phyloP scores from a whole-genome alignment of 495 filamentous ascomycete species.

The Aspergillus bertholletiae region DNA sequence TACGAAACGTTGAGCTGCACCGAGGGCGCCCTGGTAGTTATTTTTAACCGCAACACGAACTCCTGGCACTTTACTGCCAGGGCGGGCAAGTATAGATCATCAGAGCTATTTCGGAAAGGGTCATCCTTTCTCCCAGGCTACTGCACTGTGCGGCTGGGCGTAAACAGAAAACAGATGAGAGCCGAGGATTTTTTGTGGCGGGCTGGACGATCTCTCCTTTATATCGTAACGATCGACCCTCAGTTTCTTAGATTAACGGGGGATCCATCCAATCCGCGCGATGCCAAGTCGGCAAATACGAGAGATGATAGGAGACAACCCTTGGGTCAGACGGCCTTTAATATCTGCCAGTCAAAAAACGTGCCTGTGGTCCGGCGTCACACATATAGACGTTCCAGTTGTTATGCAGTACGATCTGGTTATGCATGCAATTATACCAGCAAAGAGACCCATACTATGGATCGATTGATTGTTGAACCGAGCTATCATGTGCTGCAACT shows the following conservation, averaged over 20 bases:
- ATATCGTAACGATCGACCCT: constrained; percentile 1
- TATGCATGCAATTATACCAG: too few species aligned
- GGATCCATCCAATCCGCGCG: not conserved
- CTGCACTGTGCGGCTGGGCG: too few species aligned
- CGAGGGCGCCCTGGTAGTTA: not conserved
- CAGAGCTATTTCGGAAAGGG: not conserved
- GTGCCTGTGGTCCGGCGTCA: too few species aligned
- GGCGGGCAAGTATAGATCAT: not conserved
- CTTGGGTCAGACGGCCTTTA: not conserved
- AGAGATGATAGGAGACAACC: not conserved
- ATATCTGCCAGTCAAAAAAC: not conserved
- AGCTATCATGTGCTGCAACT: too few species aligned
- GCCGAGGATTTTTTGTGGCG: not conserved
- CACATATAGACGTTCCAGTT: too few species aligned
- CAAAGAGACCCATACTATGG: too few species aligned
- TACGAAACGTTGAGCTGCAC: not conserved
- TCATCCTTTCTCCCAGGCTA: too few species aligned
- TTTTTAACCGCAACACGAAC: not conserved
- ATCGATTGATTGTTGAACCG: too few species aligned
- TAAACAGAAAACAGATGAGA: not conserved
- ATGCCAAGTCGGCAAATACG: constrained; percentile 3
- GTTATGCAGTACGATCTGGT: too few species aligned
- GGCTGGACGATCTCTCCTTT: not conserved
- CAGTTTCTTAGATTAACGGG: not conserved
- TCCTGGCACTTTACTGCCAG: not conserved